phyloP scores from a whole-genome alignment of 2,329 filamentous ascomycete species.

The Botrytis fragariae region DNA sequence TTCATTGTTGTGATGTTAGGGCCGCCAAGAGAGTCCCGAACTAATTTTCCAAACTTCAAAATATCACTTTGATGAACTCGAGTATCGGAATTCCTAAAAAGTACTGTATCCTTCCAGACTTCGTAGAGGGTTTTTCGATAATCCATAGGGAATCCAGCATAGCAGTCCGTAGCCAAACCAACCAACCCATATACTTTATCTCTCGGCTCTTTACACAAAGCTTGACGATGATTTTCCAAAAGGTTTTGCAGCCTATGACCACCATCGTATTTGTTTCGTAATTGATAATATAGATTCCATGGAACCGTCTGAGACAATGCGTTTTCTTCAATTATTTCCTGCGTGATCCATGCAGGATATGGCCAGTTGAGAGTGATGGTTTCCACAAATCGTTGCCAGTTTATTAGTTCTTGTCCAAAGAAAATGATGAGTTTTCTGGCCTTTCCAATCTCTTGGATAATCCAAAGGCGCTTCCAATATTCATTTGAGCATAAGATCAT shows the following conservation, averaged over 20 bases:
- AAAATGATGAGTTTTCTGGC: constrained; percentile 32
- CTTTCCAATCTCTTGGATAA: constrained; percentile 36
- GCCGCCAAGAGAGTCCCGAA: constrained; percentile 17
- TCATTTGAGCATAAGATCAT: constrained; percentile 23
- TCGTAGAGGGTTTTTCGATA: constrained; percentile 33
- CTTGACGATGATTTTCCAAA: constrained; percentile 29
- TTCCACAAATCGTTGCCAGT: constrained; percentile 16
- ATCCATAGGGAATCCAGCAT: constrained; percentile 34
- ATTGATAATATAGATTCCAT: constrained; percentile 27
- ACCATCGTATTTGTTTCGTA: constrained; percentile 21
- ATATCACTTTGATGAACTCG: not conserved
- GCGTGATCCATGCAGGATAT: not conserved
- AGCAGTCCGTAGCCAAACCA: constrained; percentile 33
- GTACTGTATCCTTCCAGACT: constrained; percentile 36
- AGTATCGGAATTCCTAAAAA: constrained; percentile 28
- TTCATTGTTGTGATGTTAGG: constrained; percentile 6
- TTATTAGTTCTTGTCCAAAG: constrained; percentile 25
- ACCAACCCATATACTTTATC: constrained; percentile 39
- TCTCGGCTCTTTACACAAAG: constrained; percentile 34
- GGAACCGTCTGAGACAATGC: constrained; percentile 19
- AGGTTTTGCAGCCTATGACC: constrained; percentile 28
- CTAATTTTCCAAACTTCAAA: constrained; percentile 18
- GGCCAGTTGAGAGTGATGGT: not conserved
- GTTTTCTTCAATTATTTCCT: not conserved
- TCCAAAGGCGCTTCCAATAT: constrained; percentile 33